Evolutionary conservation across 2,329 filamentous ascomycete species (phyloP), one percentile per base, ranked within the genome.

Genomic region (Fusarium redolens): DNA sequence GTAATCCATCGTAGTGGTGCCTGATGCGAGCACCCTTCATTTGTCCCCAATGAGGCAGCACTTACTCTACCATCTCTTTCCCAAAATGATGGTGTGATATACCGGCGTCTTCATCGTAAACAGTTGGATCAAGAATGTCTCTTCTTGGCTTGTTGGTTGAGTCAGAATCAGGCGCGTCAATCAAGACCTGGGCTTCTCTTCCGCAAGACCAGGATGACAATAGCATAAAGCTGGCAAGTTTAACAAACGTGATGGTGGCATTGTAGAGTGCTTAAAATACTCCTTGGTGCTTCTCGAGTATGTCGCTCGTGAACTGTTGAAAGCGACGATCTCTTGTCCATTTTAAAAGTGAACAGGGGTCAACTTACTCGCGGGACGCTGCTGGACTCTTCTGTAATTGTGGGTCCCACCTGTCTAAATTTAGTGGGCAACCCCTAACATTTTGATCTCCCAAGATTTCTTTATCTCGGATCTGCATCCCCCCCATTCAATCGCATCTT

Each of bases 381-480:
- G 31, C 37, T 52, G n/a, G 12, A 3, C 48, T 51, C 50, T 15
- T 18, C 18, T 54, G 50, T 40, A 30, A 54, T 17, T 54, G 17
- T 5, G 13, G 15, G 31, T 18, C 51, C 65, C 45, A 58, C 38
- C 12, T 25, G 12, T 37, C 59, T 54, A 47, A 61, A 54, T 31
- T 68, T 68, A 64, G 65, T 33, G 31, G 40, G 20, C 50, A 44
- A 28, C 66, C 66, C 66, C 65, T 69, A 69, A 69, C 58, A 65
- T 69, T 62, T 69, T 48, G 40, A 65, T 69, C 31, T 56, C 51
- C 50, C 65, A 71, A 70, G 65, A 73, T 73, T 72, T 73, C 65
- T 51, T 57, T 56, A 66, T 58, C 65, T 62, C 55, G 37, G 57
- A 57, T 69, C 51, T 69, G 52, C 40, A 31, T 52, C 43, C 25